Percentiles rank a stretch among this genome's conserved stretches.
Evolutionary conservation across 1,139 yeast genomes (phyloP).

Genomic region (Taphrina betulina): DNA sequence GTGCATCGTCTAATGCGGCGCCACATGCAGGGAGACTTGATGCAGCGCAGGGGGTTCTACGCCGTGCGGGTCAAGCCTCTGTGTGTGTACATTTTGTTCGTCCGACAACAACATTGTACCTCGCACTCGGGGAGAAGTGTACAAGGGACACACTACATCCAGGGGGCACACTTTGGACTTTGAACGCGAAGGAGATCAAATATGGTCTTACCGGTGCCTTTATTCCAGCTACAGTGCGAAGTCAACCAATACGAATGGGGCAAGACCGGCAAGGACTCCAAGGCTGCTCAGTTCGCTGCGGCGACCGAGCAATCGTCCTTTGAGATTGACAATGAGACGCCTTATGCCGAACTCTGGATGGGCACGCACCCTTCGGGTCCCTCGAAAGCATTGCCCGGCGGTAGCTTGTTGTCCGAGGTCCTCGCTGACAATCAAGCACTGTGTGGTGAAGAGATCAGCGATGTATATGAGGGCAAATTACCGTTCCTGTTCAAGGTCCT

Average conservation of each 20-base stretch:
- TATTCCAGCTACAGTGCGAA: slow-evolving; percentile 31
- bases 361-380: slow-evolving; percentile 96
- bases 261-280: slow-evolving; percentile 23
- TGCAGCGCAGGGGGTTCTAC: too few species aligned
- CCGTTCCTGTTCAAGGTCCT: slow-evolving; percentile 94
- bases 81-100: too few species aligned
- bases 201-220: slow-evolving; percentile 31
- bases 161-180: too few species aligned
- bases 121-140: too few species aligned
- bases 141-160: too few species aligned
- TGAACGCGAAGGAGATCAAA: too few species aligned
- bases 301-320: slow-evolving; percentile 18
- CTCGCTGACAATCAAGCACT: slow-evolving; percentile 60
- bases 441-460: slow-evolving; percentile 56
- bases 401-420: slow-evolving; percentile 62
- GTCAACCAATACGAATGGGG: slow-evolving; percentile 33
- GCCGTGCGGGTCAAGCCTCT: too few species aligned
- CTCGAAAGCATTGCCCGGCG: slow-evolving; percentile 59
- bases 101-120: too few species aligned
- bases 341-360: slow-evolving; percentile 71
- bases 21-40: too few species aligned
- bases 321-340: slow-evolving; percentile 15
- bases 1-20: too few species aligned
- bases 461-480: slow-evolving; percentile 50
- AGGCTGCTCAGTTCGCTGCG: slow-evolving; percentile 29